phyloP scores from a whole-genome alignment of 1,284 basidiomycete species.

The Ustilago lituana region DNA sequence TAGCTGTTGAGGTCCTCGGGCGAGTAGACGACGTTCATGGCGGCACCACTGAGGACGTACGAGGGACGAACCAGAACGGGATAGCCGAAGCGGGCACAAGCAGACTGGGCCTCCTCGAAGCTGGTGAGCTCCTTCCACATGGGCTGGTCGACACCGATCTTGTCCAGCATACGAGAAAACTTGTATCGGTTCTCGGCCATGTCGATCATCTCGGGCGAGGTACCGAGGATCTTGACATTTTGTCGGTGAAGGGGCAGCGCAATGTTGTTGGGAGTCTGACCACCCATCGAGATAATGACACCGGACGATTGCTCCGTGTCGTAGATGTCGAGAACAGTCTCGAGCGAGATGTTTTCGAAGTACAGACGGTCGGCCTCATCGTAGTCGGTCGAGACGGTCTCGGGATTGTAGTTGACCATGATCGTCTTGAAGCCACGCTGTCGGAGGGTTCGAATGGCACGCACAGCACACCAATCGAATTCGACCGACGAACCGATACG shows the following conservation, averaged over 20 bases:
- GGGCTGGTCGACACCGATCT: slow-evolving; percentile 97
- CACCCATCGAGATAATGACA: slow-evolving; percentile 96
- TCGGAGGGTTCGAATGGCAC: slow-evolving; percentile 92
- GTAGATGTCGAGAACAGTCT: slow-evolving; percentile 97
- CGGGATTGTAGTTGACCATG: slow-evolving; percentile 99
- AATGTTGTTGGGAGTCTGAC: slow-evolving; percentile 98
- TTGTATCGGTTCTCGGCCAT: slow-evolving; percentile 99
- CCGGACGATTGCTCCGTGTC: slow-evolving; percentile 88
- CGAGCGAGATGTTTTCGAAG: slow-evolving; percentile 97
- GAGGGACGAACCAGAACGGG: slow-evolving; percentile 96
- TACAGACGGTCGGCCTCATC: slow-evolving; percentile 98
- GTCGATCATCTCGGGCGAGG: slow-evolving; percentile 99
- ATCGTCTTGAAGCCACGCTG: slow-evolving; percentile 93
- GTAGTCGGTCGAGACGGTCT: slow-evolving; percentile 98
- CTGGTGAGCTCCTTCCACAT: slow-evolving; percentile 95
- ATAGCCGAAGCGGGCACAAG: slow-evolving; percentile 73
- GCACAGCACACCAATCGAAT: slow-evolving; percentile 99
- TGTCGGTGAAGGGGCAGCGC: slow-evolving; percentile 91
- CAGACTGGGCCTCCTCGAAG: slow-evolving; percentile 80
- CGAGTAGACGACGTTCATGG: slow-evolving; percentile 98
- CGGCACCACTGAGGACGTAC: slow-evolving; percentile 96
- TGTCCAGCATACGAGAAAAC: slow-evolving; percentile 96
- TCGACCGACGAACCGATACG: slow-evolving; percentile 98
- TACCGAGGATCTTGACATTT: slow-evolving; percentile 97
- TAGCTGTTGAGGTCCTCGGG: slow-evolving; percentile 89